Conservation (phyloP, 2,329 filamentous ascomycete species). For the Stagonosporopsis chrysanthemi region DNA sequence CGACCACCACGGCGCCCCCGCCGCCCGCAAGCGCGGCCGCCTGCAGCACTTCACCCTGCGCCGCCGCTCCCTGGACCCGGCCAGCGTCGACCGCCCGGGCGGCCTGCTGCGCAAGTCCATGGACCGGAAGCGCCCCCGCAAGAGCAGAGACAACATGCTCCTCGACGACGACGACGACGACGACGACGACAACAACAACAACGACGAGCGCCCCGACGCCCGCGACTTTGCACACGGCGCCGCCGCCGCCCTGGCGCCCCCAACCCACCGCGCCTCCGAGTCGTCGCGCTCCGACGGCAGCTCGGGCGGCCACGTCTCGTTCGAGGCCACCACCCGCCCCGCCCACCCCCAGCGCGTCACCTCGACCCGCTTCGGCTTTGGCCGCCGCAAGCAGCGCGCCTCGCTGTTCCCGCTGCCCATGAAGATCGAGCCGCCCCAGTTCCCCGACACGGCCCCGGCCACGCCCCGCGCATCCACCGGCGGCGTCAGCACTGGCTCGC, state of each 20-base stretch:
- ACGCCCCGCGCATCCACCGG: conserved; percentile 54
- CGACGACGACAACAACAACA: too few species aligned
- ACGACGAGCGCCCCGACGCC: neutral
- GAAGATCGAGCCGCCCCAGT: conserved; percentile 64
- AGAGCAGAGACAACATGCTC: too few species aligned
- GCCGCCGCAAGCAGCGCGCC: conserved; percentile 72
- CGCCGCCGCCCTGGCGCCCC: conserved; percentile 65
- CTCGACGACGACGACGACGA: too few species aligned
- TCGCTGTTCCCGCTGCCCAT: conserved; percentile 90
- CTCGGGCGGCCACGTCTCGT: conserved; percentile 60
- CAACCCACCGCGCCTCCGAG: conserved; percentile 75
- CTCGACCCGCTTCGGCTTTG: conserved; percentile 74
- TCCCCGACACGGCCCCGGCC: conserved; percentile 54
- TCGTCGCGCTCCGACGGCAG: conserved; percentile 91
- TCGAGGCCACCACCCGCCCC: conserved; percentile 45
- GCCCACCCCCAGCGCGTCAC: conserved; percentile 64
- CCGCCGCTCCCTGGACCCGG: conserved; percentile 49
- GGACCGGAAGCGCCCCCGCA: too few species aligned
- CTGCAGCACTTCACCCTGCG: conserved; percentile 48
- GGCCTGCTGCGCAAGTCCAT: too few species aligned
- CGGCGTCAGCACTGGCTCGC: conserved; percentile 31
- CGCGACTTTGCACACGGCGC: conserved; percentile 70
- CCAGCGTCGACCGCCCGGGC: conserved; percentile 37
- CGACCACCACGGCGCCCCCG: conserved; percentile 23
- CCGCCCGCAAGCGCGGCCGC: conserved; percentile 38